These are phyloP conservation scores for Penicillium decumbens DNA, from an alignment of 2,329 filamentous ascomycete genomes.

Conservation along the genomic window DNA sequence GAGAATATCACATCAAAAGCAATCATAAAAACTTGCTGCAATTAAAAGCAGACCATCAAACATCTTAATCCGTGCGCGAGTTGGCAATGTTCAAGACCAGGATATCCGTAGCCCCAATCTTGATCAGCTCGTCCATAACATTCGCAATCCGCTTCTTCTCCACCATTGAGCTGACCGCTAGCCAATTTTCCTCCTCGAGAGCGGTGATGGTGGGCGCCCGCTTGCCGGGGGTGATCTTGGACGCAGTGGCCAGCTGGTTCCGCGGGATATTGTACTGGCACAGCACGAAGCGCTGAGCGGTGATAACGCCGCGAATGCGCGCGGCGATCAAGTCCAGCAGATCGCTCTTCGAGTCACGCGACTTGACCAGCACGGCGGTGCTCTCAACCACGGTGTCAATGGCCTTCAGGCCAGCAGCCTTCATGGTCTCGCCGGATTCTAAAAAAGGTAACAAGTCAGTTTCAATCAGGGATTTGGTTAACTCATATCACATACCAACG, in stretches of 20 bases:
- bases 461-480: neutral
- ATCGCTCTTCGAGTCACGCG: slow-evolving; percentile 72
- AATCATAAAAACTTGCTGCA: slow-evolving; percentile 7
- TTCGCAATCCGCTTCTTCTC: slow-evolving; percentile 78
- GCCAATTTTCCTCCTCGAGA: slow-evolving; percentile 84
- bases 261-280: slow-evolving; percentile 95
- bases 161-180: slow-evolving; percentile 92
- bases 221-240: slow-evolving; percentile 83
- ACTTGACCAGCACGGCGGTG: slow-evolving; percentile 87
- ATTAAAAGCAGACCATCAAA: slow-evolving; percentile 7
- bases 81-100: slow-evolving; percentile 83
- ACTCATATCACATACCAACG: slow-evolving; percentile 64
- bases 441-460: neutral
- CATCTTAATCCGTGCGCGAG: slow-evolving; percentile 50
- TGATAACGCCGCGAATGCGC: slow-evolving; percentile 89
- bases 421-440: slow-evolving; percentile 99
- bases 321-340: slow-evolving; percentile 79
- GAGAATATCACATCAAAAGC: slow-evolving; percentile 1
- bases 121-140: slow-evolving; percentile 78
- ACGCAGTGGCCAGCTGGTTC: slow-evolving; percentile 60
- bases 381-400: slow-evolving; percentile 91
- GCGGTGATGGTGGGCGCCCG: slow-evolving; percentile 87
- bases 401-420: slow-evolving; percentile 84
- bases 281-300: slow-evolving; percentile 86
- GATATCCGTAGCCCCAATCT: slow-evolving; percentile 76